Base-by-base conservation (phyloP, 2,329 filamentous ascomycete species). In the Penicillium vulpinum region DNA sequence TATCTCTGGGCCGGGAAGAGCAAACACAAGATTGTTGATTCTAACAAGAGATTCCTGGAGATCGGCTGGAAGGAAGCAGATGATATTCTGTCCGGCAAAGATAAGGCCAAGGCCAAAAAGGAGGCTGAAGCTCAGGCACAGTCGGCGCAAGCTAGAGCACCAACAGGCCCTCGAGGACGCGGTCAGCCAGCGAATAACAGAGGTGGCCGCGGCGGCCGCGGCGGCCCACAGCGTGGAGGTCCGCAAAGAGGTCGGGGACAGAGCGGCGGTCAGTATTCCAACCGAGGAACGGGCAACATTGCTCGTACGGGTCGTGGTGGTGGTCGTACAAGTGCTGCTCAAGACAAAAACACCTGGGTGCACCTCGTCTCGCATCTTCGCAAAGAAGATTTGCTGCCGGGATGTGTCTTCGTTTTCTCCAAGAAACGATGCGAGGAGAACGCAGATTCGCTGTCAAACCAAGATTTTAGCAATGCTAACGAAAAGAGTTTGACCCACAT, bases 401-500 rank as follows among this genome's bases (percentile, higher is more conserved):
- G 90, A 9, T 97, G 93, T 73, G 96, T 99, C 64, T 99, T 99
- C 70, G 93, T 99, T 54, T 99, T 99, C 75, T 99, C 94, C 3
- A 99, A 97, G 78, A 96, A 94, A 75, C 83, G 94, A 51, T 97
- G 94, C 68, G 94, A 99, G 74, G 92, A 97, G 71, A 99, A 97
- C 72, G 94, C 94, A 0, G 91, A 97, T 71, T 93, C 94, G 0
- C 81, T 99, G 22, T 93, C 90, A 60, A 97, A 97, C 69, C 88
- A 96, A 64, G 94, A 99, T 70, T 97, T 96, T 70, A 95, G 90
- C 71, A 97, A 89, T 6, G 91, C 92, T 0, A 84, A 88, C 3
- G 94, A 99, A 77, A 97, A 97, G 82, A 99, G 94, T 67, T 88
- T 91, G 44, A 95, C 96, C 56, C 93, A 99, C 72, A 97, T 97